These are phyloP conservation scores for Penicillium sp. DNA, from an alignment of 2,329 filamentous ascomycete genomes.

Conservation along the genomic window DNA sequence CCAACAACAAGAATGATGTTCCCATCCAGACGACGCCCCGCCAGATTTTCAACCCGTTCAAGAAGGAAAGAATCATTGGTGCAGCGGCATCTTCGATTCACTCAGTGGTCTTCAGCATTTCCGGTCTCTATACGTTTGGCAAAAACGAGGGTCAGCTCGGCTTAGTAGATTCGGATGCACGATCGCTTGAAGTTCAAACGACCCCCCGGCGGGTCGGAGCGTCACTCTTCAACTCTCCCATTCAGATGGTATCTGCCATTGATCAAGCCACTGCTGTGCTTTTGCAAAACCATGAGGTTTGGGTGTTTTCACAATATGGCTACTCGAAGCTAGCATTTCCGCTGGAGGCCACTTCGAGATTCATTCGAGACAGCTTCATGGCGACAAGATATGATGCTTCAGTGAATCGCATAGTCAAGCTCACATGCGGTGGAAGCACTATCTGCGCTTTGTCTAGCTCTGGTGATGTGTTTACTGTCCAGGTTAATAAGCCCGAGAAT, in stretches of 20 bases:
- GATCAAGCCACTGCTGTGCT: conserved; percentile 86
- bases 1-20: conserved; percentile 70
- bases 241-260: conserved; percentile 80
- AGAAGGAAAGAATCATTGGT: conserved; percentile 78
- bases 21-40: conserved; percentile 78
- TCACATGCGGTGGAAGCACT: conserved; percentile 84
- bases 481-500: conserved; percentile 68
- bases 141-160: conserved; percentile 94
- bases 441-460: conserved; percentile 82
- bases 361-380: conserved; percentile 65
- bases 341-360: conserved; percentile 68
- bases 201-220: conserved; percentile 85
- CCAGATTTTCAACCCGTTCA: conserved; percentile 88
- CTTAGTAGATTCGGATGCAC: conserved; percentile 90
- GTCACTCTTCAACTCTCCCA: conserved; percentile 71
- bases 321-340: conserved; percentile 90
- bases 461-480: conserved; percentile 85
- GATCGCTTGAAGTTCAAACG: conserved; percentile 80
- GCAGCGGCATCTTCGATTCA: conserved; percentile 88
- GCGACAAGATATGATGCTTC: conserved; percentile 64
- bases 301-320: conserved; percentile 92
- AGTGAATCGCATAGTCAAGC: conserved; percentile 69
- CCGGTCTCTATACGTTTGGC: conserved; percentile 87
- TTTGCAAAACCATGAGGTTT: conserved; percentile 83
- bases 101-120: conserved; percentile 81